Percentiles rank a stretch among this genome's conserved stretches.
Conservation (phyloP, 2,329 filamentous ascomycete species). For the Lasiodiplodia gonubiensis region DNA sequence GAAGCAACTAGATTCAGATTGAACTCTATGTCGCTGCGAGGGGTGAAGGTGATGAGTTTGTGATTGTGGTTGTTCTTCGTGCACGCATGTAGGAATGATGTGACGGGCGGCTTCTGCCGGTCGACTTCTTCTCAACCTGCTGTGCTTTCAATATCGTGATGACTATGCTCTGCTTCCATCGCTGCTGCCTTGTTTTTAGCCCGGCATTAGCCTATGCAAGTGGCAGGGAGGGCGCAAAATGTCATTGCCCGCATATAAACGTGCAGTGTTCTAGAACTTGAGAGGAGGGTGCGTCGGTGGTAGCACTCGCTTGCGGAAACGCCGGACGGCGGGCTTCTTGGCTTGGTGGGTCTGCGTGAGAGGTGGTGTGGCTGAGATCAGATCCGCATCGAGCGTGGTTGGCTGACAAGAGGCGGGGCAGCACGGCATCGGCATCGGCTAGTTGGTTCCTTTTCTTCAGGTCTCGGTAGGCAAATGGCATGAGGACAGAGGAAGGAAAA, state of each 20-base stretch:
- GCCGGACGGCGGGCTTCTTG: background rate
- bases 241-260: background rate
- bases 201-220: background rate
- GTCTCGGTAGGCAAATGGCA: background rate
- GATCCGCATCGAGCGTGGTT: background rate
- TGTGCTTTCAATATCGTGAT: background rate
- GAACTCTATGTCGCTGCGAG: no score
- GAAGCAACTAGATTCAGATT: no score
- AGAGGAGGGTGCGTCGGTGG: background rate
- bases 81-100: background rate
- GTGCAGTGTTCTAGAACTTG: background rate
- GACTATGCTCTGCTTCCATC: background rate
- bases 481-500: background rate
- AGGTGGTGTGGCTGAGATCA: background rate
- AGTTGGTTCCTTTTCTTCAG: background rate
- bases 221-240: background rate
- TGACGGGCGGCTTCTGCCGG: background rate
- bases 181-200: background rate
- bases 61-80: no score
- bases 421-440: background rate
- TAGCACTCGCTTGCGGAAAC: background rate
- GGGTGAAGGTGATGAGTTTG: no score
- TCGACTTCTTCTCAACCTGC: background rate
- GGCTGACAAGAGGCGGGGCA: background rate
- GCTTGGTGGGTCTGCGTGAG: background rate